Conservation (phyloP, 352 stramenopile genomes). For the Plasmopara halstedii region DNA sequence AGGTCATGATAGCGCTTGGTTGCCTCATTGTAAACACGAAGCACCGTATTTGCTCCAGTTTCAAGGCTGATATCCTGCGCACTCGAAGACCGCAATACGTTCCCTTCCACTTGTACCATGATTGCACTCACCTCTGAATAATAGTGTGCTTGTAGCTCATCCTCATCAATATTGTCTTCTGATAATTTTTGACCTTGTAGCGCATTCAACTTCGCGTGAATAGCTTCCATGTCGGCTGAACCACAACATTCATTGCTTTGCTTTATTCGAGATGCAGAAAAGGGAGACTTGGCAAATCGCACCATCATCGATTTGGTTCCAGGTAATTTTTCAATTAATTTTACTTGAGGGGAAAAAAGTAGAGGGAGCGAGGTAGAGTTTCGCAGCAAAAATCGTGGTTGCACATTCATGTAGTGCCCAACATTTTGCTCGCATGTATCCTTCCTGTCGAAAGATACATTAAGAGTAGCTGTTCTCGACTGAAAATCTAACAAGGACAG, state of each 20-base stretch:
- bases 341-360: constrained; percentile 44
- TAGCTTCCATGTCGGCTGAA: constrained; percentile 54
- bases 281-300: constrained; percentile 32
- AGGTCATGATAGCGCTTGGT: constrained; percentile 72
- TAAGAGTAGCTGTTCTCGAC: constrained; percentile 46
- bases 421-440: constrained; percentile 33
- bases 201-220: constrained; percentile 65
- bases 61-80: constrained; percentile 56
- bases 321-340: constrained; percentile 40
- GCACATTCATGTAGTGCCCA: constrained; percentile 51
- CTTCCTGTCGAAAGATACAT: constrained; percentile 49
- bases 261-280: constrained; percentile 41
- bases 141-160: constrained; percentile 51
- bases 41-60: constrained; percentile 49
- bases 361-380: constrained; percentile 52
- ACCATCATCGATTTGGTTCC: constrained; percentile 53
- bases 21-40: constrained; percentile 65
- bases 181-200: constrained; percentile 26
- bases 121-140: constrained; percentile 63
- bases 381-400: constrained; percentile 52
- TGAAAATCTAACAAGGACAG: constrained; percentile 55
- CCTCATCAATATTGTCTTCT: constrained; percentile 27
- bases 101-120: constrained; percentile 60
- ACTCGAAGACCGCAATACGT: constrained; percentile 38
- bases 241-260: constrained; percentile 37